A percentile compares a stretch with the other conserved stretches of the same genome.
Conservation (phyloP, 2,329 filamentous ascomycete species). For the Paecilomyces fulvus region DNA sequence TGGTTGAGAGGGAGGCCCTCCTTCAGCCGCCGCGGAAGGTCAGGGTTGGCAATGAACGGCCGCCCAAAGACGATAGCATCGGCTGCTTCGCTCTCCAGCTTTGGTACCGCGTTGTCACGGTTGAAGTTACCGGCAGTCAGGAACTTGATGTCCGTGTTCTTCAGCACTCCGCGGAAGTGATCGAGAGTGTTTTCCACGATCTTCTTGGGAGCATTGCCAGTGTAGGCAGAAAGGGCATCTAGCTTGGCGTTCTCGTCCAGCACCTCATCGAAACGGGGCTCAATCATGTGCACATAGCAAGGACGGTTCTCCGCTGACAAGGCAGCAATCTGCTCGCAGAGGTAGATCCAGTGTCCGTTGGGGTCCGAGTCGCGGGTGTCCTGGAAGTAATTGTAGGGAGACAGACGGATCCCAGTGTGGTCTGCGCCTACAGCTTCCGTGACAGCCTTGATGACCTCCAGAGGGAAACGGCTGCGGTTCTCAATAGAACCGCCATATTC, state of each 20-base stretch:
- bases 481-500: conserved; percentile 40
- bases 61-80: conserved; percentile 30
- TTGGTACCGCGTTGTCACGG: conserved; percentile 11
- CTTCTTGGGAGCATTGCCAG: conserved; percentile 14
- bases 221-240: conserved; percentile 22
- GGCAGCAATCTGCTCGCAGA: conserved; percentile 35
- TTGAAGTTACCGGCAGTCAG: conserved; percentile 21
- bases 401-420: conserved; percentile 49
- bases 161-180: conserved; percentile 34
- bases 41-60: conserved; percentile 37
- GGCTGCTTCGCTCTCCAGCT: conserved; percentile 11
- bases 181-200: conserved; percentile 22
- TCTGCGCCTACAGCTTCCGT: conserved; percentile 38
- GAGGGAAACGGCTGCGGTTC: conserved; percentile 43
- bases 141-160: conserved; percentile 32
- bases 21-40: conserved; percentile 31
- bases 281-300: conserved; percentile 41
- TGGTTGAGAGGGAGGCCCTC: conserved; percentile 25
- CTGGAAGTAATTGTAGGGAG: conserved; percentile 54
- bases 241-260: conserved; percentile 39
- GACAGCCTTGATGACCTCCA: conserved; percentile 48
- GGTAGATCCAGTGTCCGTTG: conserved; percentile 37
- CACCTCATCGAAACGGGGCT: conserved; percentile 42
- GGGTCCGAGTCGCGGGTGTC: conserved; percentile 41
- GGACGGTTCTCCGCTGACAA: conserved; percentile 28